A percentile compares a stretch with the other conserved stretches of the same genome.
phyloP scores from a whole-genome alignment of 2,329 filamentous ascomycete species.

The Simplicillium sp. region DNA sequence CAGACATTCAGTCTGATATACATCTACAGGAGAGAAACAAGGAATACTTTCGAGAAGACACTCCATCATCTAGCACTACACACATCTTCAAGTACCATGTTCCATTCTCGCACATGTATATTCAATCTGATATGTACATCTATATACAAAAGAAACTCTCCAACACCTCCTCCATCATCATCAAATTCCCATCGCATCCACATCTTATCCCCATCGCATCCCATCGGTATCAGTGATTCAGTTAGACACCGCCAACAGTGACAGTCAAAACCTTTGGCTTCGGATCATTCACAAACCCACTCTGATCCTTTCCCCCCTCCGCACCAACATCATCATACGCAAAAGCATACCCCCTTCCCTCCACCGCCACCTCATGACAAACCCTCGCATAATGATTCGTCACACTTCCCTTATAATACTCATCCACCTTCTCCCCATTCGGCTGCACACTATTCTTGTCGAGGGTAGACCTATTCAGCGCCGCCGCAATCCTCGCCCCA shows the following conservation, averaged over 20 bases:
- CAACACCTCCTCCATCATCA: too few species aligned
- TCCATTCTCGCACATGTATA: too few species aligned
- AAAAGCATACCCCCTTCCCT: slow-evolving; percentile 58
- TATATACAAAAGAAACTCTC: too few species aligned
- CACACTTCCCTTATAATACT: slow-evolving; percentile 42
- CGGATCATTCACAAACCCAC: slow-evolving; percentile 50
- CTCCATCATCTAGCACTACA: too few species aligned
- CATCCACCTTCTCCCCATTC: slow-evolving; percentile 33
- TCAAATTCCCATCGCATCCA: too few species aligned
- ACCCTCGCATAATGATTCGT: slow-evolving; percentile 62
- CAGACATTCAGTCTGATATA: too few species aligned
- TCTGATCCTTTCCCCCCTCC: slow-evolving; percentile 45
- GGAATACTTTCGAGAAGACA: too few species aligned
- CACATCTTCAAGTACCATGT: too few species aligned
- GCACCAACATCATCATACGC: slow-evolving; percentile 62
- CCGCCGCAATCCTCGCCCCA: slow-evolving; percentile 64
- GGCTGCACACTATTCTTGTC: slow-evolving; percentile 42
- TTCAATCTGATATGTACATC: too few species aligned
- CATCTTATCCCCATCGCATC: too few species aligned
- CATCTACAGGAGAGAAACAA: too few species aligned
- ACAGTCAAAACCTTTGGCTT: slow-evolving; percentile 47
- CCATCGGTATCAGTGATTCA: too few species aligned
- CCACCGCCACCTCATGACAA: slow-evolving; percentile 49
- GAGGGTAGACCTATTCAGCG: slow-evolving; percentile 66
- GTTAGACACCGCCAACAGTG: slow-evolving; percentile 31